These are phyloP conservation scores for Populus ilicifolia DNA, from an alignment of 345 rosid species.

Conservation along the genomic window DNA sequence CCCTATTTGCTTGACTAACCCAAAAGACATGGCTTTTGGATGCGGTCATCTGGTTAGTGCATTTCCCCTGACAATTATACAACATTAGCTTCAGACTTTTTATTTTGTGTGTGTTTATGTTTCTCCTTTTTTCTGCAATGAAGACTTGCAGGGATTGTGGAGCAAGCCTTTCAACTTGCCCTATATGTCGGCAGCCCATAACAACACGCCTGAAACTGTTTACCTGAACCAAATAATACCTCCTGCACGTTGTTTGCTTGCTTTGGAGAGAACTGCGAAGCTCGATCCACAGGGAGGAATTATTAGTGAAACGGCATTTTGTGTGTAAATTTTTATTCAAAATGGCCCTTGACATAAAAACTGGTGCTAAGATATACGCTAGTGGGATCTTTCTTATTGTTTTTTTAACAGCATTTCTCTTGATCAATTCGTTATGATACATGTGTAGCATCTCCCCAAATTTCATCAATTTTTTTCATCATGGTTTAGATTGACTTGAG, in stretches of 20 bases:
- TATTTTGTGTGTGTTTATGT: not conserved
- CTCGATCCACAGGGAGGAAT: not conserved
- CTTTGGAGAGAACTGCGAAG: too few relatives aligned
- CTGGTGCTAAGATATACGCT: not conserved
- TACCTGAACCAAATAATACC: constrained; percentile 24
- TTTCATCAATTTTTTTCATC: not conserved
- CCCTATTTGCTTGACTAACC: constrained; percentile 87
- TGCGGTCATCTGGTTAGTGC: constrained; percentile 84
- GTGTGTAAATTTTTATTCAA: not conserved
- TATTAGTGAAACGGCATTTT: not conserved
- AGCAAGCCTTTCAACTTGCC: constrained; percentile 48
- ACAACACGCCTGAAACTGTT: constrained; percentile 65
- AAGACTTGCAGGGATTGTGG: constrained; percentile 95
- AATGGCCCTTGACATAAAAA: not conserved
- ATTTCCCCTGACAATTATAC: not conserved
- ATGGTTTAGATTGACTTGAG: not conserved
- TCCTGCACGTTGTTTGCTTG: not conserved
- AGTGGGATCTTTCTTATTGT: too few relatives aligned
- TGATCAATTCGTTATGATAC: not conserved
- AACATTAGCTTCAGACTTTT: not conserved
- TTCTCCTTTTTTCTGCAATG: not conserved
- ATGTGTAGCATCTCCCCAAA: not conserved
- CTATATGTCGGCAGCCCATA: constrained; percentile 70
- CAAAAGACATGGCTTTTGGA: constrained; percentile 93
- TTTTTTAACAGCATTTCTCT: not conserved